Percentiles rank a stretch among this genome's conserved stretches.
Evolutionary conservation across 257 asterid species (phyloP).

Genomic region (Przewalskia tangutica): DNA sequence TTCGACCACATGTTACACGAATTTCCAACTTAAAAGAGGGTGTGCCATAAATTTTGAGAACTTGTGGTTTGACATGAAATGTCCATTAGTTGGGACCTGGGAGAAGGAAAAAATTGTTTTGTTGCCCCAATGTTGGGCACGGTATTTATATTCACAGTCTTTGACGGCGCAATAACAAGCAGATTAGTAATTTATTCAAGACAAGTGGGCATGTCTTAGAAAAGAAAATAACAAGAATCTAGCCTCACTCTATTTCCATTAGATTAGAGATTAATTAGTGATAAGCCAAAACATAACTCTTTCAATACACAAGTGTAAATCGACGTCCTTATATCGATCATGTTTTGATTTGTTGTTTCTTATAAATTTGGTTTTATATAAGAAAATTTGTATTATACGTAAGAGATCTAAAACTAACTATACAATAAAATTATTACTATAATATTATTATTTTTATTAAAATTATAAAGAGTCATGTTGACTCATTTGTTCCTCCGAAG

Average conservation of each 20-base stretch:
- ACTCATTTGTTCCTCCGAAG: too few species aligned
- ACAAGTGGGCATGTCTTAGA: not conserved
- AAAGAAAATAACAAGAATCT: too few species aligned
- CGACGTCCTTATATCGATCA: not conserved
- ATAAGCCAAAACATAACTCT: too few species aligned
- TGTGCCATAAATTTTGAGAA: not conserved
- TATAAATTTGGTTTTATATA: not conserved
- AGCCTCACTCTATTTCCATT: too few species aligned
- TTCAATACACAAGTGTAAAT: too few species aligned
- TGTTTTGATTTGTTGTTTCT: not conserved
- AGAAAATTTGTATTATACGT: not conserved
- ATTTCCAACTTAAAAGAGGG: not conserved
- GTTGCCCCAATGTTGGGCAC: not conserved
- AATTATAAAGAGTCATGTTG: too few species aligned
- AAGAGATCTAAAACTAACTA: not conserved
- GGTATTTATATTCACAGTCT: not conserved
- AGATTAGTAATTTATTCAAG: not conserved
- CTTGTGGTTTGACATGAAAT: not conserved
- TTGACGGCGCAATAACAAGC: not conserved
- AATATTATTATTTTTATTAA: too few species aligned
- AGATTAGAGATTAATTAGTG: too few species aligned
- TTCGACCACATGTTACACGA: not conserved
- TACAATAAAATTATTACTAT: too few species aligned
- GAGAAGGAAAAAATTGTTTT: not conserved
- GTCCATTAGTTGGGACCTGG: not conserved